Conservation (phyloP, 257 asterid genomes). For the Solanum sejunctum region DNA sequence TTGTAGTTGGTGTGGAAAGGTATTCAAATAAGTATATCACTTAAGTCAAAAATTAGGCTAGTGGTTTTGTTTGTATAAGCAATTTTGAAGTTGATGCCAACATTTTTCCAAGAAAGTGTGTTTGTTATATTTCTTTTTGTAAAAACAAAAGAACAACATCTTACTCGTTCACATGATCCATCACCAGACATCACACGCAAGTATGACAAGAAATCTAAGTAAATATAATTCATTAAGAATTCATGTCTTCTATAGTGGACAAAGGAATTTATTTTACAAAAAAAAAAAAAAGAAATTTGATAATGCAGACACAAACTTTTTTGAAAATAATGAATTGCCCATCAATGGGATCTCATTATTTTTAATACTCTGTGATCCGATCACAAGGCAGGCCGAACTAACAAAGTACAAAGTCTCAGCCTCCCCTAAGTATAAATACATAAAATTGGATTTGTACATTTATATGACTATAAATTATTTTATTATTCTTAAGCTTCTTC, state of each 20-base stretch:
- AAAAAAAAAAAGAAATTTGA: neutral
- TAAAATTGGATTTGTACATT: too few relatives aligned
- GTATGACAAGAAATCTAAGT: neutral
- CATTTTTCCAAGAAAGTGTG: neutral
- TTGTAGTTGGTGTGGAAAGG: neutral
- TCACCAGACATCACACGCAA: conserved; percentile 4
- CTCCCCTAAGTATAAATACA: neutral
- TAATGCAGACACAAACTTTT: neutral
- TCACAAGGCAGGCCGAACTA: conserved; percentile 6
- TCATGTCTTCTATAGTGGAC: conserved; percentile 1
- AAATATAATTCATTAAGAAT: neutral
- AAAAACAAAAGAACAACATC: neutral
- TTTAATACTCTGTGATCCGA: conserved; percentile 10
- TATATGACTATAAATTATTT: too few relatives aligned
- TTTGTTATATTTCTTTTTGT: conserved; percentile 1
- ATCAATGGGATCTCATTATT: conserved; percentile 4
- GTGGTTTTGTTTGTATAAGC: neutral
- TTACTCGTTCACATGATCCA: conserved; percentile 7
- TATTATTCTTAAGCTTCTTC: too few relatives aligned
- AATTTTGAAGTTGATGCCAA: neutral
- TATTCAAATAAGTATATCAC: neutral
- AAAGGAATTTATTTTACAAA: neutral
- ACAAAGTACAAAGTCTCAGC: conserved; percentile 3
- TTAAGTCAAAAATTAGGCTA: conserved; percentile 1
- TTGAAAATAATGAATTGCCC: neutral